phyloP scores from a whole-genome alignment of 169 alveolate species.

The Theileria orientalis region DNA sequence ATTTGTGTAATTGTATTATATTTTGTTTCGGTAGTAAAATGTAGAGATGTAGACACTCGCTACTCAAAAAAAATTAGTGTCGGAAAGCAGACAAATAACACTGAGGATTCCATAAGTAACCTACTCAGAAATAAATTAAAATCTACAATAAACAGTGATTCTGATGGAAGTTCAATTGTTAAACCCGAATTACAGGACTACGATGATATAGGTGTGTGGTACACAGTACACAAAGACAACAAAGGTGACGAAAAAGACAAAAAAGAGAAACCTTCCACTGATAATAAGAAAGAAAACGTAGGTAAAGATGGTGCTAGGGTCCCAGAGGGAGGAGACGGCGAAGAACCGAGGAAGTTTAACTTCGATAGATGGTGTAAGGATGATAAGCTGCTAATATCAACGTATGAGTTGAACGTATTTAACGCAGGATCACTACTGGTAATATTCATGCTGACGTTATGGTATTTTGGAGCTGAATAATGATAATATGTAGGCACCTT shows the following conservation, averaged over 20 bases:
- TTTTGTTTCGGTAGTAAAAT: constrained; percentile 1
- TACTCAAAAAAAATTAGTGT: no score
- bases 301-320: background rate
- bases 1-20: constrained; percentile 2
- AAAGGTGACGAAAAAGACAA: constrained; percentile 1
- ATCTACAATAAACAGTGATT: no score
- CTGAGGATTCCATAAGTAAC: no score
- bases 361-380: constrained; percentile 20
- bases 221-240: background rate
- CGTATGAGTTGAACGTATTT: constrained; percentile 23
- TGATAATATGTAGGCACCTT: constrained; percentile 24
- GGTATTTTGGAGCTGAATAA: constrained; percentile 14
- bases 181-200: background rate
- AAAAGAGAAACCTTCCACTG: background rate
- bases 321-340: background rate
- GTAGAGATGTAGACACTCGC: background rate
- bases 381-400: constrained; percentile 17
- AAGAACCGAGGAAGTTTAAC: constrained; percentile 8
- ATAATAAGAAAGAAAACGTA: background rate
- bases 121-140: no score
- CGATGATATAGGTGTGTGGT: constrained; percentile 9
- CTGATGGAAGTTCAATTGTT: no score
- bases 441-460: constrained; percentile 14
- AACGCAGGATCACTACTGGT: constrained; percentile 20
- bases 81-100: no score